phyloP scores from a whole-genome alignment of 148 eudicot genomes.

The Rhododendron mucronatum region DNA sequence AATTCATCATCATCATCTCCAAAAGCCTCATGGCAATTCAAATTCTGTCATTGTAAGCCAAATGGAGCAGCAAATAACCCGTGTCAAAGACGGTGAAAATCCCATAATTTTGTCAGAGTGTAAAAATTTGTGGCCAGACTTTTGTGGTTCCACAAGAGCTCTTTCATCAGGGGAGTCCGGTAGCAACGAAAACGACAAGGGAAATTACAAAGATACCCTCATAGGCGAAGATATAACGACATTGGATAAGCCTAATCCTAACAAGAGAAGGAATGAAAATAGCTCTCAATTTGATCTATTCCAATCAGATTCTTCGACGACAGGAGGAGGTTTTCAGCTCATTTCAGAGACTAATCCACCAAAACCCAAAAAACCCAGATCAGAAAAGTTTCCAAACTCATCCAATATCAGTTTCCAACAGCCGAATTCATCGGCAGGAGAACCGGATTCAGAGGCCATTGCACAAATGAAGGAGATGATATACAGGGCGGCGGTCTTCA shows the following conservation, averaged over 20 bases:
- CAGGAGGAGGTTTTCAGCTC: slow-evolving; percentile 8
- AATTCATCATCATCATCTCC: neutral
- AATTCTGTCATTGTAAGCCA: neutral
- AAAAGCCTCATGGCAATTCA: neutral
- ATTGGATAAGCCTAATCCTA: neutral
- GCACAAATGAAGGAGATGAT: slow-evolving; percentile 92
- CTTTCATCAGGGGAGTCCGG: slow-evolving; percentile 1
- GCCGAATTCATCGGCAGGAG: slow-evolving; percentile 38
- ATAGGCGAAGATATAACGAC: neutral
- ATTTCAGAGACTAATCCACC: slow-evolving; percentile 12
- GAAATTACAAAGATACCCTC: neutral
- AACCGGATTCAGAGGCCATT: slow-evolving; percentile 83
- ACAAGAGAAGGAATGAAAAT: slow-evolving; percentile 12
- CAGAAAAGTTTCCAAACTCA: slow-evolving; percentile 23
- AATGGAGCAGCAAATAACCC: slow-evolving; percentile 4
- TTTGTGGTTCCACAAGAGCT: neutral
- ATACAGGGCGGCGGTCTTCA: slow-evolving; percentile 72
- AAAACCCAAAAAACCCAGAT: slow-evolving; percentile 20
- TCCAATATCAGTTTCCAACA: slow-evolving; percentile 71
- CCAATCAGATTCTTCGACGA: slow-evolving; percentile 2
- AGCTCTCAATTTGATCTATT: neutral
- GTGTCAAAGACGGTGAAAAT: slow-evolving; percentile 42
- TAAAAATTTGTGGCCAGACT: slow-evolving; percentile 22
- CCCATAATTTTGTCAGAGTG: slow-evolving; percentile 44
- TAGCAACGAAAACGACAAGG: neutral